A percentile compares a stretch with the other conserved stretches of the same genome.
Conservation (phyloP, 208 protist species). For the Herpetomonas samuelpessoai region DNA sequence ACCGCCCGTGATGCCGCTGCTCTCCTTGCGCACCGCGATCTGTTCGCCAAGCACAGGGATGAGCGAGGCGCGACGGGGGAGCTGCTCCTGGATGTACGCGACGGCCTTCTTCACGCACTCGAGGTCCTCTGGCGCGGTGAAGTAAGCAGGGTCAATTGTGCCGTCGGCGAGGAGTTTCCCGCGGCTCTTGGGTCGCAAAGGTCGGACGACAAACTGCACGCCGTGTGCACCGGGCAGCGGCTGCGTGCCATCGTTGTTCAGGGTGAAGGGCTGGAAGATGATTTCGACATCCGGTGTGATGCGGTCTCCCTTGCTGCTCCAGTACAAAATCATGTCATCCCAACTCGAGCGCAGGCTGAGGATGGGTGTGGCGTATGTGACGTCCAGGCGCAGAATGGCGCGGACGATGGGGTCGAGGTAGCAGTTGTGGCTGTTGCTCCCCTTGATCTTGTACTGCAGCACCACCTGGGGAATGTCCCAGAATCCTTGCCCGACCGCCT, state of each 20-base stretch:
- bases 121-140: constrained; percentile 43
- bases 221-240: constrained; percentile 58
- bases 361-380: constrained; percentile 31
- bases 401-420: constrained; percentile 64
- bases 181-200: constrained; percentile 63
- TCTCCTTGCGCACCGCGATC: constrained; percentile 54
- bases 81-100: constrained; percentile 45
- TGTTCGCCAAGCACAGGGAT: constrained; percentile 41
- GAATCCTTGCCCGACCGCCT: constrained; percentile 47
- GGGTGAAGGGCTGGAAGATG: constrained; percentile 81
- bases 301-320: constrained; percentile 37
- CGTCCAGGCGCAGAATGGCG: constrained; percentile 28
- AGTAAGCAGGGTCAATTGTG: constrained; percentile 68
- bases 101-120: constrained; percentile 43
- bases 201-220: constrained; percentile 68
- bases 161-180: constrained; percentile 49
- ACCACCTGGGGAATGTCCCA: constrained; percentile 82
- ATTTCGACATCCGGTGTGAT: constrained; percentile 57
- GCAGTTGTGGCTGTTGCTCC: constrained; percentile 70
- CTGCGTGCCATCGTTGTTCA: constrained; percentile 64
- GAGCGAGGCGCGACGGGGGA: constrained; percentile 43
- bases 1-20: constrained; percentile 67
- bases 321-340: constrained; percentile 75
- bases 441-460: constrained; percentile 67
- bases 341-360: constrained; percentile 63